phyloP scores from a whole-genome alignment of 495 filamentous ascomycete species.

The Daldinia grandis region DNA sequence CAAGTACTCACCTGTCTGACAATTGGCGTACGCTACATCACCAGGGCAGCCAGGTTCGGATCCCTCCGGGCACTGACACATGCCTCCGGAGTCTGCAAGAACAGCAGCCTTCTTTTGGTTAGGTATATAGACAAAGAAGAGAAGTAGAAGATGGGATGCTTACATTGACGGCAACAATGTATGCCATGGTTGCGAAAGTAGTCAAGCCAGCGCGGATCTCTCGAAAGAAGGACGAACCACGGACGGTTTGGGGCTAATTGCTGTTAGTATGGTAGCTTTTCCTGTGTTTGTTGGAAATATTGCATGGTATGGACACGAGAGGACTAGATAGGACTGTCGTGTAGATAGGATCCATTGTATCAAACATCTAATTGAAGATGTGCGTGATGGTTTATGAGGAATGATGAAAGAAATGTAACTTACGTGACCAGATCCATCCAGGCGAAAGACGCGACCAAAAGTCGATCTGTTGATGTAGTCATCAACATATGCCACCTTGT shows the following conservation, averaged over 20 bases:
- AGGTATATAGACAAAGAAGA: constrained; percentile 49
- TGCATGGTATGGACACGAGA: not conserved
- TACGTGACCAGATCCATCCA: constrained; percentile 75
- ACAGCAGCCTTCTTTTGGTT: constrained; percentile 55
- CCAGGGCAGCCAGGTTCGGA: constrained; percentile 59
- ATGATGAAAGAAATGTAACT: constrained; percentile 40
- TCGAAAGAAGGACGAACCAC: constrained; percentile 71
- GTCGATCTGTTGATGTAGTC: constrained; percentile 53
- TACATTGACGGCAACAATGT: constrained; percentile 72
- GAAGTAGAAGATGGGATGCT: constrained; percentile 17
- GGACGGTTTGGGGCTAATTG: constrained; percentile 65
- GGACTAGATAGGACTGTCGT: not conserved
- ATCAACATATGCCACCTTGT: constrained; percentile 42
- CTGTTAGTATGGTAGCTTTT: constrained; percentile 12
- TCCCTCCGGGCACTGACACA: constrained; percentile 68
- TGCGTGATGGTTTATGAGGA: not conserved
- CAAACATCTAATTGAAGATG: not conserved
- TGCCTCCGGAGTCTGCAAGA: constrained; percentile 71
- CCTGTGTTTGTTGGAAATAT: not conserved
- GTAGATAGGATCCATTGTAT: constrained; percentile 5
- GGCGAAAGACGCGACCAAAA: constrained; percentile 74
- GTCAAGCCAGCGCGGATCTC: constrained; percentile 83
- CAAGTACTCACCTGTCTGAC: constrained; percentile 50
- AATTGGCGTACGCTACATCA: constrained; percentile 66
- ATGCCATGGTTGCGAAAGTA: constrained; percentile 88